Base-by-base conservation (phyloP, 371 early-diverging fungal genomes). In the Apophysomyces elegans region DNA sequence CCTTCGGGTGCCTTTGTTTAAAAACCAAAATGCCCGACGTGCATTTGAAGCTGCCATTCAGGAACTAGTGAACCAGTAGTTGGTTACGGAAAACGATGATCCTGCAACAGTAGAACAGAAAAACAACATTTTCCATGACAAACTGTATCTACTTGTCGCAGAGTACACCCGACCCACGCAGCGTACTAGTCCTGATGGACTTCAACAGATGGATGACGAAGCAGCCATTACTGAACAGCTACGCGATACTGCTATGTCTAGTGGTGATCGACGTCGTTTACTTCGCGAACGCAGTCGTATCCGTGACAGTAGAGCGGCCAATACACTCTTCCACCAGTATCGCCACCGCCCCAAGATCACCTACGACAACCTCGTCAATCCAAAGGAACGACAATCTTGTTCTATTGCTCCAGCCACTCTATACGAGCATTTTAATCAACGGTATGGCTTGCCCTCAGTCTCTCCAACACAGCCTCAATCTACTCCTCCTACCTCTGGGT, bases 71-170 rank as follows among this genome's bases (percentile, higher is more conserved):
- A 26, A 50, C 21, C 4, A 50, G 1, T 50, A 32, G 0, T 50
- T 50, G 50, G 50, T 50, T 4, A 50, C 50, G 0, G 50, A n/a
- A 50, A 4, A 7, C 21, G 50, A 50, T 3, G 50, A 50, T 18
- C 9, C 2, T 1, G 50, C 21, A 5, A 50, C 50, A 35, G 9
- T 50, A 4, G 50, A 50, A 18, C 21, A 9, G 4, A 61, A 61
- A 13, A 61, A 61, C 8, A 61, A 61, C 37, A 41, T 14, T 2
- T 47, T 61, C n/a, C 62, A 61, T n/a, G 62, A 61, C 37, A 14
- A 61, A 9, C 14, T 61, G 0, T 61, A 47, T 47, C 13, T 37
- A 0, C 21, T 47, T 4, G 32, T 61, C 4, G 61, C 61, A 13
- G 61, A 61, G 7, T 46, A 36, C 13, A 61, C 61, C 0, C 61